A percentile compares a stretch with the other conserved stretches of the same genome.
These are phyloP conservation scores for Calonectria henricotiae DNA, from an alignment of 2,329 filamentous ascomycete species.

Conservation along the genomic window DNA sequence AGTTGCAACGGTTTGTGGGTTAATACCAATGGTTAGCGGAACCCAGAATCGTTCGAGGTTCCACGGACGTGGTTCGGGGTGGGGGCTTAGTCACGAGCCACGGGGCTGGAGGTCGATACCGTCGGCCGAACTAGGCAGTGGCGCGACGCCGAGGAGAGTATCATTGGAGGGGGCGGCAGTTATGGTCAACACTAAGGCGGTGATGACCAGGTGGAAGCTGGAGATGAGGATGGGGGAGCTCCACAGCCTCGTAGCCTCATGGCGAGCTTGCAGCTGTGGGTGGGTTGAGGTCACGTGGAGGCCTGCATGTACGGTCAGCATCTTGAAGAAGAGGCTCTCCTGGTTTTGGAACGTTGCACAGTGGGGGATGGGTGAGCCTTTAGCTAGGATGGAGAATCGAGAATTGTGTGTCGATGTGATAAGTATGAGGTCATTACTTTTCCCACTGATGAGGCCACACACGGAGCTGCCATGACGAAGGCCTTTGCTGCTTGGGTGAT, in stretches of 20 bases:
- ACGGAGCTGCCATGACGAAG: background rate
- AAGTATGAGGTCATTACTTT: background rate
- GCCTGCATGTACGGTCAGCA: conserved; percentile 4
- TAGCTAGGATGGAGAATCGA: background rate
- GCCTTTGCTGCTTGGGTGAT: background rate
- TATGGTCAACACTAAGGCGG: background rate
- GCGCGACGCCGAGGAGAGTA: background rate
- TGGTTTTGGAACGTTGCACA: background rate
- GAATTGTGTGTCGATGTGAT: background rate
- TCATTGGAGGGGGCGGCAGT: background rate
- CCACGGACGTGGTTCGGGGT: background rate
- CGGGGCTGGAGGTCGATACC: background rate
- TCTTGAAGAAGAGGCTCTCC: background rate
- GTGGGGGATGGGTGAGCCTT: background rate
- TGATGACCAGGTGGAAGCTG: background rate
- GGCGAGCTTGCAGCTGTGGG: background rate
- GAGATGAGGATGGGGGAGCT: background rate
- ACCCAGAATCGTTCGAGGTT: conserved; percentile 5
- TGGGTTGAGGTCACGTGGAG: conserved; percentile 6
- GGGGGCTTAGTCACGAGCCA: conserved; percentile 5
- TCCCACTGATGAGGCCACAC: background rate
- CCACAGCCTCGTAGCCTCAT: background rate
- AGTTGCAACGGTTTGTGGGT: background rate
- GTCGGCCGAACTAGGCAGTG: background rate
- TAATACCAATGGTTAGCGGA: conserved; percentile 1